Evolutionary conservation across 2,329 filamentous ascomycete genomes (phyloP), one percentile per base, ranked within the genome.

Genomic region (Neopestalotiopsis rosae): DNA sequence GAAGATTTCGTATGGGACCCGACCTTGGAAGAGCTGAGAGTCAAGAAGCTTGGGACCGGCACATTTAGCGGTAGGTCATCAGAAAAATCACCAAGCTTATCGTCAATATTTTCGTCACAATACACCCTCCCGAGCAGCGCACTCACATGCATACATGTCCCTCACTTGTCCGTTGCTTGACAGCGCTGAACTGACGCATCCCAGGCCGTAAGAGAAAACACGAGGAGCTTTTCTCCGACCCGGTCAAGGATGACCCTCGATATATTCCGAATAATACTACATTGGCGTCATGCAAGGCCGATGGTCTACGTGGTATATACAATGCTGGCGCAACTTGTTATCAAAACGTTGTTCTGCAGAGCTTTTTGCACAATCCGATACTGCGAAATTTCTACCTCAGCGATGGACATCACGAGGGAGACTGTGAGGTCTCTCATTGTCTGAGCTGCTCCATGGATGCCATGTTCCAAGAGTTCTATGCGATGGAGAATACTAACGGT

Each of bases 311-410:
- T 45, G 95, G 95, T 40, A 92, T 99, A 70, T 98, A 97, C 81
- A 99, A 98, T 77, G 95, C 97, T 79, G 96, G 95, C n/a, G 94
- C 97, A 69, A 98, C 96, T 12, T 99, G 95, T 83, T 99, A 98
- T 81, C 95, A 98, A 87, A 97, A 96, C 75, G 95, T 98, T 38
- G 94, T 98, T 62, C 86, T 99, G 17, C 96, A 98, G 80, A 94
- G 92, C 68, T 90, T 99, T 74, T 88, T 98, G 67, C 95, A 98
- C 82, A 98, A 98, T 77, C 95, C 95, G 0, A 87, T 98, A 59
- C 88, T 99, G 38, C 91, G 94, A 69, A 95, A 95, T 74, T 98
- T 94, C 80, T 98, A 97, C 79, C 90, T 99, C 5, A 91, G 92
- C 56, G 95, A 97, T 78, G 94, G 95, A 0, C 95, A 99, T 80